These are phyloP conservation scores for Aureobasidium sp. DNA, from an alignment of 2,329 filamentous ascomycete species.

Conservation along the genomic window DNA sequence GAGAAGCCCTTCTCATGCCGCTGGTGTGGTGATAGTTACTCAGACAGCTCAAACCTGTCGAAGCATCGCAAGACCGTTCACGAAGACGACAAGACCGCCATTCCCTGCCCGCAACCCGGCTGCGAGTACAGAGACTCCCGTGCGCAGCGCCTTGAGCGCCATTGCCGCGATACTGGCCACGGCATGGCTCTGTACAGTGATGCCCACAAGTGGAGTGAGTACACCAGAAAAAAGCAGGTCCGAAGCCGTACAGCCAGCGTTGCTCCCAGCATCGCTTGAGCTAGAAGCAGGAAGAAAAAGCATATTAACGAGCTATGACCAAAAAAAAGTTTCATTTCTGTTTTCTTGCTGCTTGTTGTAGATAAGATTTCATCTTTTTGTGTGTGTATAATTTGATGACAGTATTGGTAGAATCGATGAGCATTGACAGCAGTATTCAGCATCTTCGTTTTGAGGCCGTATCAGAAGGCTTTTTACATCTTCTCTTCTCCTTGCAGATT, in stretches of 20 bases:
- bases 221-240: constrained; percentile 4
- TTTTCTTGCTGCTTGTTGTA: not conserved
- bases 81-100: constrained; percentile 13
- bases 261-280: constrained; percentile 7
- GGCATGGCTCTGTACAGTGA: not conserved
- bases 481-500: not conserved
- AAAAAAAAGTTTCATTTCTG: constrained; percentile 1
- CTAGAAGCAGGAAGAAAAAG: not conserved
- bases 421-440: not conserved
- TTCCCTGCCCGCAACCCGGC: constrained; percentile 1
- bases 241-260: constrained; percentile 11
- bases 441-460: not conserved
- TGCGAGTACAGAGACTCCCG: constrained; percentile 11
- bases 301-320: constrained; percentile 4
- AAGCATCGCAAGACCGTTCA: constrained; percentile 23
- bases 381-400: not conserved
- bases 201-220: constrained; percentile 10
- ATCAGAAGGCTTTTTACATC: not conserved
- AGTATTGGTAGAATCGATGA: not conserved
- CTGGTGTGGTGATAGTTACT: constrained; percentile 30
- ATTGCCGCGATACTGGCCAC: constrained; percentile 13
- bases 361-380: not conserved
- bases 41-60: constrained; percentile 29
- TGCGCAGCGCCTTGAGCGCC: constrained; percentile 3
- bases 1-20: constrained; percentile 43